These are phyloP conservation scores for Cadophora malorum DNA, from an alignment of 2,329 filamentous ascomycete genomes.

Conservation along the genomic window DNA sequence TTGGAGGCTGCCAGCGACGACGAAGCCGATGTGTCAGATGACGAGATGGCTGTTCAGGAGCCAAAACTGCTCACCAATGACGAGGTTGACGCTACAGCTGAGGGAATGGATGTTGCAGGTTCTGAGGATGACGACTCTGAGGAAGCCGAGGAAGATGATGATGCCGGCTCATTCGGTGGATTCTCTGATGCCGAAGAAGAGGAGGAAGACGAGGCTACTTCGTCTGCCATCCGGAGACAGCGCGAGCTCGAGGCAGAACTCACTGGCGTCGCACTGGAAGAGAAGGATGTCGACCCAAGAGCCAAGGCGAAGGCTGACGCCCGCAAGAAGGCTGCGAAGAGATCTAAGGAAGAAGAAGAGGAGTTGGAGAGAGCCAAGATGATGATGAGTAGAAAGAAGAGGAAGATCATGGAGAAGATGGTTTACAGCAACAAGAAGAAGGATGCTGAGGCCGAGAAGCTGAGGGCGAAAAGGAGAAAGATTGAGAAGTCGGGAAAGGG, in stretches of 20 bases:
- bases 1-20: constrained; percentile 68
- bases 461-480: constrained; percentile 89
- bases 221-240: constrained; percentile 75
- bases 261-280: constrained; percentile 67
- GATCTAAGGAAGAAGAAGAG: constrained; percentile 78
- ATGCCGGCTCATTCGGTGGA: constrained; percentile 43
- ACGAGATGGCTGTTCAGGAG: constrained; percentile 55
- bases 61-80: constrained; percentile 44
- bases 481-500: constrained; percentile 65
- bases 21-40: constrained; percentile 49
- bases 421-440: constrained; percentile 93
- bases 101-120: constrained; percentile 45
- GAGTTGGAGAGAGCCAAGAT: constrained; percentile 93
- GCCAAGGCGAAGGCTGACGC: constrained; percentile 72
- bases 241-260: constrained; percentile 93
- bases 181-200: constrained; percentile 53
- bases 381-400: constrained; percentile 98
- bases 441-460: constrained; percentile 85
- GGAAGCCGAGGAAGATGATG: constrained; percentile 46
- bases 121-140: constrained; percentile 49
- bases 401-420: constrained; percentile 98
- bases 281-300: constrained; percentile 59
- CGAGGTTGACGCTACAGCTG: constrained; percentile 43
- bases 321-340: constrained; percentile 71
- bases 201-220: constrained; percentile 64